These are phyloP conservation scores for Hypoxylon sp. DNA, from an alignment of 2,329 filamentous ascomycete species.

Conservation along the genomic window DNA sequence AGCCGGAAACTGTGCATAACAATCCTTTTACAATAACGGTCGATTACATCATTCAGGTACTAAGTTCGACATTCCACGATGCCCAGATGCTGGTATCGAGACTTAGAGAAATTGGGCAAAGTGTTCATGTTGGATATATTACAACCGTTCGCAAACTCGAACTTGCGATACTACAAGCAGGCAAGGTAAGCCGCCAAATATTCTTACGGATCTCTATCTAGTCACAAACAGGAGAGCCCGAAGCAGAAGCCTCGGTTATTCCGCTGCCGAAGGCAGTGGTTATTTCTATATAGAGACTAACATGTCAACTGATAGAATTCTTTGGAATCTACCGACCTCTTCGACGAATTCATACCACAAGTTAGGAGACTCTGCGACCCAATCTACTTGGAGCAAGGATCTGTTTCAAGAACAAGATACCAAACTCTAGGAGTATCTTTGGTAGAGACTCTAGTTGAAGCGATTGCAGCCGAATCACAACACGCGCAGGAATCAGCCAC, in stretches of 20 bases:
- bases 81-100: constrained; percentile 53
- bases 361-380: constrained; percentile 61
- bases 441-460: constrained; percentile 59
- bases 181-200: constrained; percentile 61
- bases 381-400: constrained; percentile 59
- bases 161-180: constrained; percentile 66
- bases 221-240: background rate
- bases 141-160: constrained; percentile 64
- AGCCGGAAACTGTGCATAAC: constrained; percentile 48
- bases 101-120: constrained; percentile 57
- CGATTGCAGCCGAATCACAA: constrained; percentile 43
- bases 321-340: constrained; percentile 57
- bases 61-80: constrained; percentile 57
- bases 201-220: background rate
- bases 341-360: constrained; percentile 60
- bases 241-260: background rate
- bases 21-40: constrained; percentile 57
- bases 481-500: constrained; percentile 37
- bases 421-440: constrained; percentile 60
- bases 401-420: constrained; percentile 59
- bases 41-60: constrained; percentile 56
- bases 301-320: constrained; percentile 55
- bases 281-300: constrained; percentile 14
- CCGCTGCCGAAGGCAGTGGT: background rate
- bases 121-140: constrained; percentile 57